Conservation (phyloP, 2,329 filamentous ascomycete genomes). For the Alternaria panax region DNA sequence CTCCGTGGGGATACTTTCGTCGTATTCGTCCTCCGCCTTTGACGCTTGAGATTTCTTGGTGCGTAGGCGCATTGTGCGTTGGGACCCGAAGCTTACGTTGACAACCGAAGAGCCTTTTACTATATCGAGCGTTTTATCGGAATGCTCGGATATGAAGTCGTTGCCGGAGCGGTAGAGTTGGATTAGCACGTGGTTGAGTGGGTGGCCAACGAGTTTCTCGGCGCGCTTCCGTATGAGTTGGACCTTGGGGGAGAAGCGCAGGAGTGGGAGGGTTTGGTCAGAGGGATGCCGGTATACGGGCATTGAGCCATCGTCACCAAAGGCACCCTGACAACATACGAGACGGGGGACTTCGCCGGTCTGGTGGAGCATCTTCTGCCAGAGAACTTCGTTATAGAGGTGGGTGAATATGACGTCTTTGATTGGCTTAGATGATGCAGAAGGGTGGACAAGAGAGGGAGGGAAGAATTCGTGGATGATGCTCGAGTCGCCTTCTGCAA, state of each 20-base stretch:
- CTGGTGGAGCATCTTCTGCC: conserved; percentile 92
- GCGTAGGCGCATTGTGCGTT: conserved; percentile 87
- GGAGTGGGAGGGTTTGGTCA: conserved; percentile 81
- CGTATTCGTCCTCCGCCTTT: conserved; percentile 14
- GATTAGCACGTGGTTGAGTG: conserved; percentile 89
- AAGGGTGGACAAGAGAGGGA: conserved; percentile 29
- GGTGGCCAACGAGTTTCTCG: conserved; percentile 77
- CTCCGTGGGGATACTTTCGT: conserved; percentile 49
- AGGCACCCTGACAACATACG: conserved; percentile 83
- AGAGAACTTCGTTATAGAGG: conserved; percentile 77
- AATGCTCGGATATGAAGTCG: conserved; percentile 96
- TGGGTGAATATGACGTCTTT: conserved; percentile 70
- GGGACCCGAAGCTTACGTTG: conserved; percentile 91
- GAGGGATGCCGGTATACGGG: conserved; percentile 95
- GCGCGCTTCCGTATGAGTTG: conserved; percentile 71
- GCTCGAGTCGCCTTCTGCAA: conserved; percentile 83
- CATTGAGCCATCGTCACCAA: conserved; percentile 72
- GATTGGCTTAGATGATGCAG: conserved; percentile 50
- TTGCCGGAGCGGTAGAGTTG: conserved; percentile 89
- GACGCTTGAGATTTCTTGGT: conserved; percentile 68
- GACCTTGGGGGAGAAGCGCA: conserved; percentile 78
- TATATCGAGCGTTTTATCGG: conserved; percentile 95
- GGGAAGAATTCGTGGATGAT: conserved; percentile 76
- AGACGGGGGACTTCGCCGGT: conserved; percentile 90
- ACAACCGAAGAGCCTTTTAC: conserved; percentile 81